These are phyloP conservation scores for Populus ilicifolia DNA, from an alignment of 345 rosid genomes.

Conservation along the genomic window DNA sequence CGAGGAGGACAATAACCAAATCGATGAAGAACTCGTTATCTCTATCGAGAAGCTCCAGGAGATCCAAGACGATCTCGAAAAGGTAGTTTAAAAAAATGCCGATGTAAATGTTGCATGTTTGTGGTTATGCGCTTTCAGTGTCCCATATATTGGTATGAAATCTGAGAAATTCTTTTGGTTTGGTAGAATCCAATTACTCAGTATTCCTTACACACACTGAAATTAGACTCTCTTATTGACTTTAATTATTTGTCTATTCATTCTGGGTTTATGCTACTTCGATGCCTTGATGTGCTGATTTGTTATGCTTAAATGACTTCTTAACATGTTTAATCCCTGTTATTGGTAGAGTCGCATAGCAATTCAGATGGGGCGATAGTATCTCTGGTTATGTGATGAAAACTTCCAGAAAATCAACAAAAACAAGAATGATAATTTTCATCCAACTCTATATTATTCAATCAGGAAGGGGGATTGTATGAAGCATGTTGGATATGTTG, in stretches of 20 bases:
- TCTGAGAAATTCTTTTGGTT: neutral
- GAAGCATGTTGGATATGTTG: neutral
- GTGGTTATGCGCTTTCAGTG: neutral
- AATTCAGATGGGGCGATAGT: too few species aligned
- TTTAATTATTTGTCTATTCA: neutral
- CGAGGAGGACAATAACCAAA: conserved; percentile 63
- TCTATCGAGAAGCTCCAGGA: conserved; percentile 95
- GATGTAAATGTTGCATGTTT: neutral
- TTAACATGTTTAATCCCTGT: neutral
- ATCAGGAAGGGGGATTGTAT: neutral
- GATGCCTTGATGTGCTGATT: neutral
- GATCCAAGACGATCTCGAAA: conserved; percentile 94
- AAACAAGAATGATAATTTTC: neutral
- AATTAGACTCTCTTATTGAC: neutral
- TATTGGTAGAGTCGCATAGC: neutral
- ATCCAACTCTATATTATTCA: neutral
- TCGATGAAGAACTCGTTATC: conserved; percentile 73
- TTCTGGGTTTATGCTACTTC: neutral
- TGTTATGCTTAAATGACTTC: neutral
- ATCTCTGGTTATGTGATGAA: neutral
- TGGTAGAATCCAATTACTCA: neutral
- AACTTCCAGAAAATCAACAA: neutral
- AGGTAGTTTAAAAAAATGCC: conserved; percentile 38
- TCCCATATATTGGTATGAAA: neutral
- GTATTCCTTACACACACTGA: neutral